Percentiles rank a stretch among this genome's conserved stretches.
phyloP scores from a whole-genome alignment of 345 rosid genomes.

The Camelina laxa region DNA sequence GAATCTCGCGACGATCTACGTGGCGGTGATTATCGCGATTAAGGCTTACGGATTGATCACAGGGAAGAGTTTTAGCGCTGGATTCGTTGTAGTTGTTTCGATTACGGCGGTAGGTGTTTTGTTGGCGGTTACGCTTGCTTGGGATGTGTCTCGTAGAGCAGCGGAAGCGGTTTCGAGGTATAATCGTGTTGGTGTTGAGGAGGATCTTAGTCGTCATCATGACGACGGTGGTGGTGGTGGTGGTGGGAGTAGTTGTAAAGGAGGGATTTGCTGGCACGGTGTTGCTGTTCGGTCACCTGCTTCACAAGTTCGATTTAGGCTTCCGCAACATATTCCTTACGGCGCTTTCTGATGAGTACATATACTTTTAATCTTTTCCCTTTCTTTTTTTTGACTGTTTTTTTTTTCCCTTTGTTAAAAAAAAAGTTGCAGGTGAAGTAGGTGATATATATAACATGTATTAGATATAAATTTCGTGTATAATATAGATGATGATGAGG shows the following conservation, averaged over 20 bases:
- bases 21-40: slow-evolving; percentile 75
- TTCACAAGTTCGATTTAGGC: slow-evolving; percentile 89
- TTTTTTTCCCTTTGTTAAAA: neutral
- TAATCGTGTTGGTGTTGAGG: slow-evolving; percentile 36
- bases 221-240: slow-evolving; percentile 64
- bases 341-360: slow-evolving; percentile 43
- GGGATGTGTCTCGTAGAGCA: slow-evolving; percentile 90
- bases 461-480: slow-evolving; percentile 18
- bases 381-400: neutral
- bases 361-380: neutral
- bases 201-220: slow-evolving; percentile 48
- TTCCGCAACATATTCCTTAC: slow-evolving; percentile 62
- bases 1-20: slow-evolving; percentile 84
- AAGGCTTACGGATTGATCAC: slow-evolving; percentile 62
- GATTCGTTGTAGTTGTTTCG: slow-evolving; percentile 68
- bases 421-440: slow-evolving; percentile 5
- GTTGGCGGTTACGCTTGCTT: slow-evolving; percentile 74
- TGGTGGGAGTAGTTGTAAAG: slow-evolving; percentile 74
- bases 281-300: slow-evolving; percentile 93
- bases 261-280: slow-evolving; percentile 99
- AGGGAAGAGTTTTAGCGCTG: slow-evolving; percentile 72
- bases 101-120: slow-evolving; percentile 66
- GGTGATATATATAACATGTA: slow-evolving; percentile 1
- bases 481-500: slow-evolving; percentile 33
- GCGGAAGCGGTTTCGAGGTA: slow-evolving; percentile 61